phyloP scores from a whole-genome alignment of 192 early-diverging fungal species.

The Backusella tuberculispora region DNA sequence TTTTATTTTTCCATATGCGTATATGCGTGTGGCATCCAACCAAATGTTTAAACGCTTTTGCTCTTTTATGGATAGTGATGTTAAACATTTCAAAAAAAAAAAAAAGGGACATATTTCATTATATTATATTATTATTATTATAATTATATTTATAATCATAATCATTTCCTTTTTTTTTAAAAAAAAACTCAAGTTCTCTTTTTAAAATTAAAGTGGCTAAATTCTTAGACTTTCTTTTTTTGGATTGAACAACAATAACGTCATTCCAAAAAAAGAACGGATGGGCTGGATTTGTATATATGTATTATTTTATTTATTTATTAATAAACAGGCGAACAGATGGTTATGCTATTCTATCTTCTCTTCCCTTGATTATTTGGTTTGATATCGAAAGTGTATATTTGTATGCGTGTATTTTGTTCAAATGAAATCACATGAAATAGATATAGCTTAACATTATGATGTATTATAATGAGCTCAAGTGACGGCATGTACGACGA shows the following conservation, averaged over 20 bases:
- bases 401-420: background rate
- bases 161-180: background rate
- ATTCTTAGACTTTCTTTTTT: conserved; percentile 7
- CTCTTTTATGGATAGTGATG: background rate
- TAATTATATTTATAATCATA: conserved; percentile 2
- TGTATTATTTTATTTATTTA: too few species aligned
- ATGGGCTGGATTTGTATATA: conserved; percentile 6
- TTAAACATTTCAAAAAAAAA: background rate
- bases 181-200: too few species aligned
- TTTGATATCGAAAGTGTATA: too few species aligned
- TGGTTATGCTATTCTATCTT: too few species aligned
- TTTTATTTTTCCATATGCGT: background rate
- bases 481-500: conserved; percentile 6
- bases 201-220: conserved; percentile 5
- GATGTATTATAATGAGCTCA: background rate
- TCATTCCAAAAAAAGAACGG: background rate
- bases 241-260: background rate
- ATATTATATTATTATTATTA: background rate
- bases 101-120: conserved; percentile 4
- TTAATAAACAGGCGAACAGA: too few species aligned
- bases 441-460: background rate
- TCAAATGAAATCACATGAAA: background rate
- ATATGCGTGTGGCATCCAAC: background rate
- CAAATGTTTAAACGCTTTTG: background rate
- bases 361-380: background rate